Conservation (phyloP, 768 basidiomycete species). For the Lactarius hatsudake region DNA sequence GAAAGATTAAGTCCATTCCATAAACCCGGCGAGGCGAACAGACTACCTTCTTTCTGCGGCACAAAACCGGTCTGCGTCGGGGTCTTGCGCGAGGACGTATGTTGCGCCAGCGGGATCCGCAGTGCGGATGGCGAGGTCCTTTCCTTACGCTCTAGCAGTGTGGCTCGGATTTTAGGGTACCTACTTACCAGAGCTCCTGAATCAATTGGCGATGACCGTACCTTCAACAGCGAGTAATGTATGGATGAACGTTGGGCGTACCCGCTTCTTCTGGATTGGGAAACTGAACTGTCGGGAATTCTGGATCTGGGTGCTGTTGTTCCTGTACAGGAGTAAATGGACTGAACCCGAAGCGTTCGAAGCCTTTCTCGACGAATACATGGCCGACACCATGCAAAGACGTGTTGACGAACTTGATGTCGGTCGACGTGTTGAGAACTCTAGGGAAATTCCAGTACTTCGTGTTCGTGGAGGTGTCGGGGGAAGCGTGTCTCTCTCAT, state of each 20-base stretch:
- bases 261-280: slow-evolving; percentile 94
- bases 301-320: slow-evolving; percentile 74
- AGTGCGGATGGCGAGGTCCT: slow-evolving; percentile 70
- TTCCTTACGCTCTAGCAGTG: background rate
- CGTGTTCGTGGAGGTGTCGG: background rate
- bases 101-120: slow-evolving; percentile 51
- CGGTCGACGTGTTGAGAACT: slow-evolving; percentile 37
- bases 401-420: slow-evolving; percentile 74
- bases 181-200: slow-evolving; percentile 31
- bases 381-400: slow-evolving; percentile 91
- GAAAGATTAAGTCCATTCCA: slow-evolving; percentile 25
- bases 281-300: slow-evolving; percentile 81
- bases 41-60: slow-evolving; percentile 67
- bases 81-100: slow-evolving; percentile 86
- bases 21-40: background rate
- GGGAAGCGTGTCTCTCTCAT: background rate
- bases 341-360: slow-evolving; percentile 56
- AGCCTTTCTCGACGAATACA: slow-evolving; percentile 54
- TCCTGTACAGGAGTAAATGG: slow-evolving; percentile 58
- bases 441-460: slow-evolving; percentile 28
- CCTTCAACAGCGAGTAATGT: background rate
- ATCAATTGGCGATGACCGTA: background rate
- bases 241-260: slow-evolving; percentile 29
- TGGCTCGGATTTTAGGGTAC: background rate
- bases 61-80: slow-evolving; percentile 81